Base-by-base conservation (phyloP, 225 moss, liverwort and hornwort genomes). In the Marchantia polymorpha region DNA sequence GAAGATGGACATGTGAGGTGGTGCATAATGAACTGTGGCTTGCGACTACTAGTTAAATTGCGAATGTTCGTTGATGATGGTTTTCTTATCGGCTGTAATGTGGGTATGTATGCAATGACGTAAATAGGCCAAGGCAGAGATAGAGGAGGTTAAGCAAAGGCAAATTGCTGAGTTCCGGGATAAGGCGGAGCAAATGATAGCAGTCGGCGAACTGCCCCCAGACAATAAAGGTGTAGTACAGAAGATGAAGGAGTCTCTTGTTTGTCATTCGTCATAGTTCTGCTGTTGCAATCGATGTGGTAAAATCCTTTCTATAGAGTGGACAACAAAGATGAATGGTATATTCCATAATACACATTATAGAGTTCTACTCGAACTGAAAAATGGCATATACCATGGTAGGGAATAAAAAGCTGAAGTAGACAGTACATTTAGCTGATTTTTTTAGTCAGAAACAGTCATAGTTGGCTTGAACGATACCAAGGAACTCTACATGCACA, bases 111-210 rank as follows among this genome's bases (percentile, higher is more conserved):
- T 39, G 48, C 39, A 65, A 73, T 30, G 12, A 30, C 39, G 5
- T 13, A 12, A 27, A 65, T 79, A 95, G 95, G 86, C 81, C 0
- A 95, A 90, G 85, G 95, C 93, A 46, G 65, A 63, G 26, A 87
- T 86, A 83, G 95, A 93, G 82, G 93, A 95, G 84, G 65, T 72
- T 7, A 91, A 93, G 80, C 85, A 61, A 49, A 85, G 77, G 76
- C 89, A 82, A n/a, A 85, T 95, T 72, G 95, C 95, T 7, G 92
- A 92, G 67, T 89, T 95, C 75, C 86, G 88, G 68, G 95, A 93
- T 72, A 87, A 87, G 85, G 93, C 92, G 60, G 93, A 89, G 82
- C 90, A 92, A 77, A 86, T 92, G 90, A 87, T 92, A 67, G 93
- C 92, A 25, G 84, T 91, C 14, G 93, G 95, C 78, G 93, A 92